phyloP scores from a whole-genome alignment of 495 filamentous ascomycete genomes.

The Hypoxylon crocopeplum region DNA sequence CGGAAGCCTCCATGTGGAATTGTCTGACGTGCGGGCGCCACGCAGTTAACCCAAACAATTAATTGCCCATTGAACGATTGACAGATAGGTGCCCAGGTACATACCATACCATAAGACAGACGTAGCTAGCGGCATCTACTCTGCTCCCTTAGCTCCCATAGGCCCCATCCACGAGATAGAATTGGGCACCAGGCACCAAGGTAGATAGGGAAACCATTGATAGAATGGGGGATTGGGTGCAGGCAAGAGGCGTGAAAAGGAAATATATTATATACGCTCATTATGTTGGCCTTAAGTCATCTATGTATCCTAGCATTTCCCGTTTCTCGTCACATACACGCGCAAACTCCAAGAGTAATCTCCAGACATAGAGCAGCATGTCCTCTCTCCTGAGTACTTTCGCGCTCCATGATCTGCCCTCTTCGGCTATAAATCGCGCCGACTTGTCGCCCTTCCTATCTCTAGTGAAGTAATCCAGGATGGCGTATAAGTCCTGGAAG shows the following conservation, averaged over 20 bases:
- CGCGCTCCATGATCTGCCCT: constrained; percentile 69
- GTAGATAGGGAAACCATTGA: no score
- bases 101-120: no score
- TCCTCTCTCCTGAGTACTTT: constrained; percentile 71
- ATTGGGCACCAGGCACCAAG: no score
- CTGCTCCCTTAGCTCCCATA: no score
- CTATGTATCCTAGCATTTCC: constrained; percentile 65
- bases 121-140: no score
- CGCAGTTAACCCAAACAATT: no score
- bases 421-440: constrained; percentile 62
- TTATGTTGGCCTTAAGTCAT: constrained; percentile 39
- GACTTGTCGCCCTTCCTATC: constrained; percentile 40
- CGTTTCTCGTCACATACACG: constrained; percentile 69
- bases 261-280: constrained; percentile 9
- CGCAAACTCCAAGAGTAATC: constrained; percentile 76
- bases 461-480: constrained; percentile 74
- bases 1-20: no score
- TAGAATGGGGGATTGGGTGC: no score
- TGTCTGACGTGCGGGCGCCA: no score
- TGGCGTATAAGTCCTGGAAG: constrained; percentile 69
- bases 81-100: no score
- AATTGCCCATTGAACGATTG: no score
- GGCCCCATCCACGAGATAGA: no score
- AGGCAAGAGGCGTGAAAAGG: background rate
- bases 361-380: constrained; percentile 73